Evolutionary conservation across 371 early-diverging fungal genomes (phyloP).

Genomic region (Mortierella sp.): DNA sequence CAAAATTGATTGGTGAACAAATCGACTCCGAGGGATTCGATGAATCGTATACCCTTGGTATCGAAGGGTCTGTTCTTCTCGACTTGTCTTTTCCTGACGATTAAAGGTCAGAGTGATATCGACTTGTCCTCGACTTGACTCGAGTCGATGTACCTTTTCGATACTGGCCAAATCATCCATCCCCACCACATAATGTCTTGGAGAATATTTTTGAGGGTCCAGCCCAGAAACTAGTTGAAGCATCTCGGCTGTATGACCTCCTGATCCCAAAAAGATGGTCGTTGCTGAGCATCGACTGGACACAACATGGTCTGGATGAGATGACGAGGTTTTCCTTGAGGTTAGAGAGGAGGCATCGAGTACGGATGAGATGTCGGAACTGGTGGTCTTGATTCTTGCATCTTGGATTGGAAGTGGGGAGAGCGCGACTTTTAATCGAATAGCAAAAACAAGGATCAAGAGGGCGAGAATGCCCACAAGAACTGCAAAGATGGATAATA

Average conservation of each 20-base stretch:
- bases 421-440: not conserved
- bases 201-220: conserved; percentile 59
- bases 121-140: conserved; percentile 36
- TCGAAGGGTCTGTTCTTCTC: not conserved
- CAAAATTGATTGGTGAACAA: conserved; percentile 76
- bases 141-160: conserved; percentile 62
- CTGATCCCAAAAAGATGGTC: conserved; percentile 52
- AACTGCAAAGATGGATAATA: not conserved
- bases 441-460: not conserved
- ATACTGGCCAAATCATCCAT: conserved; percentile 67
- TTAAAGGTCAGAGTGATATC: not conserved
- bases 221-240: conserved; percentile 66
- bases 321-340: not conserved
- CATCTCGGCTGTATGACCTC: conserved; percentile 89
- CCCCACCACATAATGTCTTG: conserved; percentile 73
- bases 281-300: conserved; percentile 10
- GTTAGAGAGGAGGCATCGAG: not conserved
- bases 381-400: not conserved
- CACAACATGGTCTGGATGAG: not conserved
- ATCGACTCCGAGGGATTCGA: conserved; percentile 72
- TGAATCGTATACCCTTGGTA: conserved; percentile 55
- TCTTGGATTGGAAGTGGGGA: not conserved
- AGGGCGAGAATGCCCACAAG: not conserved
- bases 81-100: not conserved
- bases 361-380: too few species aligned